These are phyloP conservation scores for Apiotrichum siamense DNA, from an alignment of 1,284 basidiomycete species.

Conservation along the genomic window DNA sequence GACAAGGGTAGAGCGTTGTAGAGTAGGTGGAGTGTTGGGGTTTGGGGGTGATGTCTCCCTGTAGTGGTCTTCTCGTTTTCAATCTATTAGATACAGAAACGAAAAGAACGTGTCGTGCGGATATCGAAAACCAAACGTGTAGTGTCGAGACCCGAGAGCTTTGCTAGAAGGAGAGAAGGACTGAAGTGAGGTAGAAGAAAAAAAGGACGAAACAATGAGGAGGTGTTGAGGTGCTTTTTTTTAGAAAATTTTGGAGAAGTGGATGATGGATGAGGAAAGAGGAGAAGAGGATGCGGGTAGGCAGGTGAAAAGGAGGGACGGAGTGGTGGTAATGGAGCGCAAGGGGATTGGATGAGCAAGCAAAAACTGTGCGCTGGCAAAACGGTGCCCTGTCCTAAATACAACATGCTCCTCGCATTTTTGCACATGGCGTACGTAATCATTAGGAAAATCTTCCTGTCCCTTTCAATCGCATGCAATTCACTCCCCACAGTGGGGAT, in stretches of 20 bases:
- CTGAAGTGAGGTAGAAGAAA: neutral
- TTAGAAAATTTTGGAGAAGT: neutral
- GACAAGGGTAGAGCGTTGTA: neutral
- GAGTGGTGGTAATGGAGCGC: neutral
- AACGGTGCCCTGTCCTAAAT: too few relatives aligned
- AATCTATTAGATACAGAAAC: neutral
- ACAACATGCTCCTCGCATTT: too few relatives aligned
- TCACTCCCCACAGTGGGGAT: too few relatives aligned
- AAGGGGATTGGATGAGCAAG: neutral
- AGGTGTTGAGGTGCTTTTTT: neutral
- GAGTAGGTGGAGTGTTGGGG: neutral
- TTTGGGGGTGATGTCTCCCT: neutral
- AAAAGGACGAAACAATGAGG: neutral
- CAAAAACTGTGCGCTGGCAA: too few relatives aligned
- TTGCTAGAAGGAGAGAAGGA: neutral
- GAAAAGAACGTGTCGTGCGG: neutral
- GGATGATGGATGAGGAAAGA: too few relatives aligned
- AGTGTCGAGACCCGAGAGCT: conserved; percentile 1
- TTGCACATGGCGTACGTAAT: too few relatives aligned
- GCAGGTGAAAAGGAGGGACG: neutral
- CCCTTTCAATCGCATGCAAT: too few relatives aligned
- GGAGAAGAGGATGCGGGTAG: neutral
- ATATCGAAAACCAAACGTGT: neutral
- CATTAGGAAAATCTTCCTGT: too few relatives aligned
- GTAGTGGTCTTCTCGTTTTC: neutral